phyloP scores from a whole-genome alignment of 129 eudicot species.

The Kitagawia praeruptora region DNA sequence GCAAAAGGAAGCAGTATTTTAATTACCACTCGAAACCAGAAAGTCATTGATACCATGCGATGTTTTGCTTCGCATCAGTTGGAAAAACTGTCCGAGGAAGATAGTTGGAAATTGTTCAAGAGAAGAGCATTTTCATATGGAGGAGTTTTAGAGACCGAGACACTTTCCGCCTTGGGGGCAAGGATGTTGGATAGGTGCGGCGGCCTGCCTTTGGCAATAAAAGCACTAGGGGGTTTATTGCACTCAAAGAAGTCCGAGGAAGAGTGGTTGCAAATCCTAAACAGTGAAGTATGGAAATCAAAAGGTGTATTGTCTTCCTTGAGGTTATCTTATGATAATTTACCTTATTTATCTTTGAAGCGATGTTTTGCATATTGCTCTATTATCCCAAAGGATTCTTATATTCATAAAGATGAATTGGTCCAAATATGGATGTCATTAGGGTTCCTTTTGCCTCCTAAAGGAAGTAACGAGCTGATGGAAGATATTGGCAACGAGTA shows the following conservation, averaged over 20 bases:
- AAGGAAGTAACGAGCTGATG: background rate
- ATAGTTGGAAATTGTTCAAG: slow-evolving; percentile 18
- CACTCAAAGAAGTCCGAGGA: background rate
- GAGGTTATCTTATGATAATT: background rate
- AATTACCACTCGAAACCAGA: slow-evolving; percentile 20
- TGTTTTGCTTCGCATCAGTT: background rate
- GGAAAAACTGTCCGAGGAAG: slow-evolving; percentile 8
- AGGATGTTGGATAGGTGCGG: slow-evolving; percentile 8
- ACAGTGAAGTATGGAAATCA: background rate
- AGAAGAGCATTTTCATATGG: background rate
- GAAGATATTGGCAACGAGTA: background rate
- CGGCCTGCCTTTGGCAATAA: background rate
- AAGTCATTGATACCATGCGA: background rate
- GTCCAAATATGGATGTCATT: slow-evolving; percentile 26
- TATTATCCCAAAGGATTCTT: slow-evolving; percentile 9
- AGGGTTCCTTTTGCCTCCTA: slow-evolving; percentile 17
- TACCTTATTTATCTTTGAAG: background rate
- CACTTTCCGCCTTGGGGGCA: background rate
- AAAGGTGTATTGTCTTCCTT: background rate
- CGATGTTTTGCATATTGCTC: slow-evolving; percentile 12
- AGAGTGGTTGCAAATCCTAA: slow-evolving; percentile 3
- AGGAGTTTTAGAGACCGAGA: background rate
- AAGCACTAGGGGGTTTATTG: slow-evolving; percentile 5
- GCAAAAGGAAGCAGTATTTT: slow-evolving; percentile 10
- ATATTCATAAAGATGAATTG: slow-evolving; percentile 2